These are phyloP conservation scores for Penicillium canescens DNA, from an alignment of 495 filamentous ascomycete genomes.

Conservation along the genomic window DNA sequence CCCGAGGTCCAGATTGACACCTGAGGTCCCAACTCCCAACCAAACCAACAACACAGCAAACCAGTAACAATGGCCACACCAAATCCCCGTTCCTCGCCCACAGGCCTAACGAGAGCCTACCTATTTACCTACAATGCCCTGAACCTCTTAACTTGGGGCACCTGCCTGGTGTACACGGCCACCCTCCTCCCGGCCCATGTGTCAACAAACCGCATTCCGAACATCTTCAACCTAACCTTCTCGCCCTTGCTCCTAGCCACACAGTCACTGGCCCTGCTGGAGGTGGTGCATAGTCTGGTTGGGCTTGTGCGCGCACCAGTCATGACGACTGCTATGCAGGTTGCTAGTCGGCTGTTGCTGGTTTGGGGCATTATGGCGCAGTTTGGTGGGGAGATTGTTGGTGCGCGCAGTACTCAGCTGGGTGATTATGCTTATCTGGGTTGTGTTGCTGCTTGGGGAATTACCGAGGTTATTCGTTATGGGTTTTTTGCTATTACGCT, in stretches of 20 bases:
- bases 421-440: slow-evolving; percentile 47
- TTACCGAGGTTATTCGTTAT: slow-evolving; percentile 89
- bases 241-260: slow-evolving; percentile 71
- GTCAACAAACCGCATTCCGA: slow-evolving; percentile 40
- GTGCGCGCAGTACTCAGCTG: slow-evolving; percentile 20
- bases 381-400: slow-evolving; percentile 48
- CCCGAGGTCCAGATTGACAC: slow-evolving; percentile 15
- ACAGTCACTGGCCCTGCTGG: slow-evolving; percentile 79
- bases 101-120: slow-evolving; percentile 49
- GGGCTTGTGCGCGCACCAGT: slow-evolving; percentile 84
- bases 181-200: slow-evolving; percentile 39
- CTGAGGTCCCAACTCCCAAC: slow-evolving; percentile 1
- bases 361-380: slow-evolving; percentile 74
- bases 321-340: slow-evolving; percentile 85
- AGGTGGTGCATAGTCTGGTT: slow-evolving; percentile 73
- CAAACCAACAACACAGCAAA: slow-evolving; percentile 9
- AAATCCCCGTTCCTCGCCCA: slow-evolving; percentile 19
- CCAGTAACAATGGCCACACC: slow-evolving; percentile 14
- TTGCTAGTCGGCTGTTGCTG: slow-evolving; percentile 76
- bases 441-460: slow-evolving; percentile 71
- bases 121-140: slow-evolving; percentile 81
- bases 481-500: slow-evolving; percentile 80
- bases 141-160: slow-evolving; percentile 72
- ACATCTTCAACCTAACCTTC: slow-evolving; percentile 55
- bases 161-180: slow-evolving; percentile 62